Conservation (phyloP, 208 protist species). For the Trypanosomatidae sp. region DNA sequence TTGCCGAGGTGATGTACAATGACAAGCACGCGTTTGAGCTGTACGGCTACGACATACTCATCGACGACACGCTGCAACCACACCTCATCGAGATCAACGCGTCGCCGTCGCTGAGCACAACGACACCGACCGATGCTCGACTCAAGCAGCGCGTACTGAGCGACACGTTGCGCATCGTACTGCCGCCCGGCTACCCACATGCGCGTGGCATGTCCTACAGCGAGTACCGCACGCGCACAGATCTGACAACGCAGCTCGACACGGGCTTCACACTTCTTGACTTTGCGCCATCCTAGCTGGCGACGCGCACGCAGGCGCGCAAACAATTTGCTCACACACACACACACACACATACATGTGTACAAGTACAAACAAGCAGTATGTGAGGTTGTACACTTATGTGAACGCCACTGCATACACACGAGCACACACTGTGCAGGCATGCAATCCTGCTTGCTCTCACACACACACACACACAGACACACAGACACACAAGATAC, state of each 20-base stretch:
- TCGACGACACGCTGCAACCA: conserved; percentile 91
- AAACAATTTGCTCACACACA: neutral
- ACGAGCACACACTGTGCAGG: neutral
- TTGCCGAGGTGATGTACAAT: conserved; percentile 89
- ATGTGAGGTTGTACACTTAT: neutral
- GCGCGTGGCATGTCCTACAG: conserved; percentile 51
- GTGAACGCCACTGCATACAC: neutral
- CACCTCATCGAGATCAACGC: conserved; percentile 96
- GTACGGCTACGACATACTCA: conserved; percentile 96
- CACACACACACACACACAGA: neutral
- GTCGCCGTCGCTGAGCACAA: conserved; percentile 83
- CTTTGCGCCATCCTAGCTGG: conserved; percentile 4
- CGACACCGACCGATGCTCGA: conserved; percentile 63
- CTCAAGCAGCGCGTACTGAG: conserved; percentile 76
- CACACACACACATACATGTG: conserved; percentile 1
- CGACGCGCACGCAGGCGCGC: neutral
- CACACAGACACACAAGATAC: neutral
- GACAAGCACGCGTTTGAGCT: conserved; percentile 95
- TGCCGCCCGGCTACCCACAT: conserved; percentile 61
- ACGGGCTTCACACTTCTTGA: conserved; percentile 63
- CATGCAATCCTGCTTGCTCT: neutral
- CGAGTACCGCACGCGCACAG: conserved; percentile 67
- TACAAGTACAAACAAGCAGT: neutral
- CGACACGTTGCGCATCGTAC: conserved; percentile 71
- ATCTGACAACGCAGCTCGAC: conserved; percentile 41